Percentiles rank a stretch among this genome's conserved stretches.
These are phyloP conservation scores for Candida chilensis DNA, from an alignment of 805 yeast genomes.

Conservation along the genomic window DNA sequence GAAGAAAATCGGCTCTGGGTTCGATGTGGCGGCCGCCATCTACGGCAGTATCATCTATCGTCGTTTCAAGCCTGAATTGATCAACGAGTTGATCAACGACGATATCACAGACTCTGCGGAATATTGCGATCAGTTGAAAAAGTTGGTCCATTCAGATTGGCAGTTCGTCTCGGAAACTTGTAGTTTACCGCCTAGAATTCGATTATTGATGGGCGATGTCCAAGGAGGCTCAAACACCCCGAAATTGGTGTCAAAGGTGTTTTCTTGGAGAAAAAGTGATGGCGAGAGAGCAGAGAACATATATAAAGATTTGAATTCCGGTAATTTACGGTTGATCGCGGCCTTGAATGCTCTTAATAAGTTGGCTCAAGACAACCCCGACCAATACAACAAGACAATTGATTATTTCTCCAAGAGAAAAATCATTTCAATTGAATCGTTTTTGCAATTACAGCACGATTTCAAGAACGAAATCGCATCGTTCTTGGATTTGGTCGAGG, in stretches of 20 bases:
- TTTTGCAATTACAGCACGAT: constrained; percentile 2
- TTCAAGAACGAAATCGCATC: constrained; percentile 6
- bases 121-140: constrained; percentile 16
- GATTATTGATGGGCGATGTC: constrained; percentile 87
- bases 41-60: constrained; percentile 81
- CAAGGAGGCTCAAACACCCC: constrained; percentile 93
- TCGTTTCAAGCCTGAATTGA: constrained; percentile 57
- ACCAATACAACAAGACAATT: constrained; percentile 19
- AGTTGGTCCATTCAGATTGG: constrained; percentile 49
- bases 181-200: constrained; percentile 58
- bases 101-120: constrained; percentile 9
- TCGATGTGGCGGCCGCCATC: constrained; percentile 93
- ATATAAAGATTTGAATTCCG: constrained; percentile 45
- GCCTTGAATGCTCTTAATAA: constrained; percentile 31
- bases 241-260: constrained; percentile 69
- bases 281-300: constrained; percentile 41
- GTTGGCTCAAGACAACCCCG: constrained; percentile 17
- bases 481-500: constrained; percentile 20
- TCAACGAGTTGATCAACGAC: constrained; percentile 24
- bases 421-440: neutral
- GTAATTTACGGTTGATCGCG: constrained; percentile 49
- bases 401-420: constrained; percentile 5
- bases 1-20: constrained; percentile 93
- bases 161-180: constrained; percentile 43
- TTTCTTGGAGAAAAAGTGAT: constrained; percentile 52